phyloP scores from a whole-genome alignment of 2,329 filamentous ascomycete species.

The Sporothrix schenckii region DNA sequence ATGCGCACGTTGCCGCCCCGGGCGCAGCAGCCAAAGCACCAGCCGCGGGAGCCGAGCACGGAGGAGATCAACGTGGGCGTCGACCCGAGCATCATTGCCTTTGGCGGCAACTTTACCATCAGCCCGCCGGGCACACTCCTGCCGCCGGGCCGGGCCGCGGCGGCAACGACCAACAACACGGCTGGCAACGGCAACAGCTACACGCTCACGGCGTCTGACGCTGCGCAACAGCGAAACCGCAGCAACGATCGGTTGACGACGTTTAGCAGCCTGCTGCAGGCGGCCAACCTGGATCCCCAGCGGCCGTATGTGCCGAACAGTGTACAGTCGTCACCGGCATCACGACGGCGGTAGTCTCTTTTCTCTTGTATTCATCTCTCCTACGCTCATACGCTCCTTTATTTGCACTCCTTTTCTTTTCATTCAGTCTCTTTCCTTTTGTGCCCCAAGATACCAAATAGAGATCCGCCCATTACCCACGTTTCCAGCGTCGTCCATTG shows the following conservation, averaged over 20 bases:
- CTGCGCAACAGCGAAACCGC: slow-evolving; percentile 29
- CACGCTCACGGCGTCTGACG: not conserved
- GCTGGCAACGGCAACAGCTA: not conserved
- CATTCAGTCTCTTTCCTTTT: slow-evolving; percentile 1
- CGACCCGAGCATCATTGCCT: slow-evolving; percentile 50
- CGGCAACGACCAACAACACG: not conserved
- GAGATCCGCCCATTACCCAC: not conserved
- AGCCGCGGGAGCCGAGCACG: slow-evolving; percentile 47
- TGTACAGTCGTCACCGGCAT: slow-evolving; percentile 29
- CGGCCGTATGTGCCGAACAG: slow-evolving; percentile 48
- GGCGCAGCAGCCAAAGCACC: slow-evolving; percentile 25
- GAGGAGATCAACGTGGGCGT: slow-evolving; percentile 58
- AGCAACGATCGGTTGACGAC: slow-evolving; percentile 47
- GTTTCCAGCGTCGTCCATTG: not conserved
- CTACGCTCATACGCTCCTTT: not conserved
- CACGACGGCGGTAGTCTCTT: slow-evolving; percentile 20
- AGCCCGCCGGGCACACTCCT: slow-evolving; percentile 7
- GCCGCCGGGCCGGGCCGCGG: not conserved
- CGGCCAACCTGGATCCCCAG: slow-evolving; percentile 50
- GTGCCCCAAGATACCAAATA: slow-evolving; percentile 23
- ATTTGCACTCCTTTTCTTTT: not conserved
- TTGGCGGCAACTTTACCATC: slow-evolving; percentile 18
- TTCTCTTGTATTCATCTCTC: not conserved
- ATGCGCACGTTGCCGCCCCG: slow-evolving; percentile 43
- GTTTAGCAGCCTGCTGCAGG: slow-evolving; percentile 58